Evolutionary conservation across 306 rosid genomes (phyloP).

Genomic region (Inga leiocalycina): DNA sequence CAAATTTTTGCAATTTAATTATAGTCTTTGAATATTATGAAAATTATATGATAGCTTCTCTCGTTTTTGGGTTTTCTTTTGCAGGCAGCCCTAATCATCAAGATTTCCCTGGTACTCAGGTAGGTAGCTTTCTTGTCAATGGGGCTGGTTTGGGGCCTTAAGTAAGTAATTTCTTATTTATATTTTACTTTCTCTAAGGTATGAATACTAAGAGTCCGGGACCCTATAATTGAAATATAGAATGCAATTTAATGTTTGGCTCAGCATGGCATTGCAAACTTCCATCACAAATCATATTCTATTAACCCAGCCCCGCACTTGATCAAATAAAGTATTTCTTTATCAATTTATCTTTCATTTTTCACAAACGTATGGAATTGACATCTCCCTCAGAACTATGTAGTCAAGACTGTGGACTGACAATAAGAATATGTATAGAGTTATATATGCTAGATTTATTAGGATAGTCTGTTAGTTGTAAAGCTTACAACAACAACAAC

Average conservation of each 20-base stretch:
- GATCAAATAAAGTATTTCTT: slow-evolving; percentile 23
- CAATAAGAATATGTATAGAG: neutral
- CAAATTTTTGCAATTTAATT: neutral
- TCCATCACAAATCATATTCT: slow-evolving; percentile 17
- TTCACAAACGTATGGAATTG: neutral
- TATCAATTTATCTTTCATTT: slow-evolving; percentile 11
- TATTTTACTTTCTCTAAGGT: slow-evolving; percentile 27
- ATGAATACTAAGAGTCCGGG: slow-evolving; percentile 7
- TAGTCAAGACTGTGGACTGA: neutral
- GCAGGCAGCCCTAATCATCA: slow-evolving; percentile 56
- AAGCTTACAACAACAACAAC: neutral
- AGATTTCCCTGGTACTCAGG: slow-evolving; percentile 66
- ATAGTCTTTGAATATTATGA: neutral
- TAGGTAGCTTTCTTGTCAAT: slow-evolving; percentile 45
- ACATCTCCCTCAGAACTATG: slow-evolving; percentile 12
- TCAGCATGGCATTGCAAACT: slow-evolving; percentile 26
- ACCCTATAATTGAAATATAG: slow-evolving; percentile 38
- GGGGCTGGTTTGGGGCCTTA: slow-evolving; percentile 12
- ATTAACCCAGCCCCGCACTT: neutral
- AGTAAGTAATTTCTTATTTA: slow-evolving; percentile 24
- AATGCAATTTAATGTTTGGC: slow-evolving; percentile 21
- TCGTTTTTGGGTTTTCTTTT: slow-evolving; percentile 20
- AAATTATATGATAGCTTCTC: neutral
- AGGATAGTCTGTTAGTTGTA: neutral
- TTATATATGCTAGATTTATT: slow-evolving; percentile 19